Percentiles rank a stretch among this genome's conserved stretches.
phyloP scores from a whole-genome alignment of 257 asterid species.

The Jacaranda mimosifolia region DNA sequence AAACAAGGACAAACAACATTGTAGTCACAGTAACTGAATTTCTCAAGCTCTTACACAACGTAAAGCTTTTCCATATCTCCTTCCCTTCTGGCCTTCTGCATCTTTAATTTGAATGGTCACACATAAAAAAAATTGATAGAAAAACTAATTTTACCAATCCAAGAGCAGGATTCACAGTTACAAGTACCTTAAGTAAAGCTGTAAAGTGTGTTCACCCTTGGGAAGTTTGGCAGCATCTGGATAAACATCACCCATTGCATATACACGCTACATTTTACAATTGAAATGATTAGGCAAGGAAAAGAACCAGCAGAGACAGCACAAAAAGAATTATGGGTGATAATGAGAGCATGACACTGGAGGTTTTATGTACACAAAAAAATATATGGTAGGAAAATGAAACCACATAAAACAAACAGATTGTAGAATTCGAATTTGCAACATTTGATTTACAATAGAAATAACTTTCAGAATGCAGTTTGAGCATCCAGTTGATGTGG shows the following conservation, averaged over 20 bases:
- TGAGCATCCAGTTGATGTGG: slow-evolving; percentile 4
- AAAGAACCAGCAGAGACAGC: slow-evolving; percentile 26
- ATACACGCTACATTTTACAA: slow-evolving; percentile 73
- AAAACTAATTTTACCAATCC: slow-evolving; percentile 19
- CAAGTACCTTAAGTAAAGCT: slow-evolving; percentile 78
- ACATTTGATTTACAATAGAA: not conserved
- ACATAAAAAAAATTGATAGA: not conserved
- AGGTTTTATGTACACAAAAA: slow-evolving; percentile 15
- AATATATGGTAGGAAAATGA: not conserved
- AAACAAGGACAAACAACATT: slow-evolving; percentile 37
- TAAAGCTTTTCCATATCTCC: slow-evolving; percentile 27
- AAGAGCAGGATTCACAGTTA: slow-evolving; percentile 31
- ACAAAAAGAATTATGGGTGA: not conserved
- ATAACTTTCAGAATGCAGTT: slow-evolving; percentile 16
- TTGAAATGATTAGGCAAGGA: slow-evolving; percentile 33
- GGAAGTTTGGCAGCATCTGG: slow-evolving; percentile 84
- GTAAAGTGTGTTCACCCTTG: slow-evolving; percentile 90
- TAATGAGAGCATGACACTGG: slow-evolving; percentile 7
- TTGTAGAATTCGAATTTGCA: slow-evolving; percentile 15
- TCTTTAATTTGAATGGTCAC: slow-evolving; percentile 13
- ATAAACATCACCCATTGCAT: slow-evolving; percentile 94
- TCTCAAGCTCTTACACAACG: slow-evolving; percentile 32
- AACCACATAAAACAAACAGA: slow-evolving; percentile 31
- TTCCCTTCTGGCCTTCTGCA: slow-evolving; percentile 17
- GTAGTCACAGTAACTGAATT: slow-evolving; percentile 23